Evolutionary conservation across 2,329 filamentous ascomycete genomes (phyloP).

Genomic region (Botrytis pseudocinerea): DNA sequence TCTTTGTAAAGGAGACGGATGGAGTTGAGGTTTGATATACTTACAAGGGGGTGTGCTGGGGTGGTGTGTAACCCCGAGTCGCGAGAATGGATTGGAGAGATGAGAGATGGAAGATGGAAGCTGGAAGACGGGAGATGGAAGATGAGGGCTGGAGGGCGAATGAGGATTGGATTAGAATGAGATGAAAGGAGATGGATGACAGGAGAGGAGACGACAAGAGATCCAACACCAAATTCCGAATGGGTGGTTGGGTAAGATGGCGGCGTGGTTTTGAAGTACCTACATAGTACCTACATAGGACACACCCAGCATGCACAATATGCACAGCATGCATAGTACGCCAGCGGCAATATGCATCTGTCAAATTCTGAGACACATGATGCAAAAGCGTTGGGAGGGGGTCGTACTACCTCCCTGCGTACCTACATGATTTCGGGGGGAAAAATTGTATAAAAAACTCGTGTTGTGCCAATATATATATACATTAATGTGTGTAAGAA

Average conservation of each 20-base stretch:
- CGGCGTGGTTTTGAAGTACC: neutral
- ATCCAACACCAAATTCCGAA: neutral
- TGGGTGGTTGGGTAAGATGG: neutral
- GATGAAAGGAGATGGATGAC: neutral
- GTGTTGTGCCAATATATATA: neutral
- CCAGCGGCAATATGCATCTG: neutral
- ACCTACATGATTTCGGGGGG: neutral
- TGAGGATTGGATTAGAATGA: neutral
- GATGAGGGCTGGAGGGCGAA: neutral
- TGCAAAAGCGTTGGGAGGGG: conserved; percentile 5
- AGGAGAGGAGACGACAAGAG: neutral
- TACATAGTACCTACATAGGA: neutral
- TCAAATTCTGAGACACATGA: conserved; percentile 7
- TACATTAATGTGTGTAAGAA: neutral
- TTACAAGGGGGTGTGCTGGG: neutral
- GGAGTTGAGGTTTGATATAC: neutral
- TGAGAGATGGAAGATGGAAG: too few relatives aligned
- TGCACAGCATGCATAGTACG: neutral
- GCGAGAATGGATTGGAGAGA: conserved; percentile 5
- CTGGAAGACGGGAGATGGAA: neutral
- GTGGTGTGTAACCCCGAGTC: neutral
- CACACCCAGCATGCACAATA: neutral
- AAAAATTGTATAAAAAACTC: neutral
- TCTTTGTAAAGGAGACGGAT: neutral
- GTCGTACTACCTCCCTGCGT: neutral